phyloP scores from a whole-genome alignment of 1,284 basidiomycete species.

The Cystobasidium pallidum region DNA sequence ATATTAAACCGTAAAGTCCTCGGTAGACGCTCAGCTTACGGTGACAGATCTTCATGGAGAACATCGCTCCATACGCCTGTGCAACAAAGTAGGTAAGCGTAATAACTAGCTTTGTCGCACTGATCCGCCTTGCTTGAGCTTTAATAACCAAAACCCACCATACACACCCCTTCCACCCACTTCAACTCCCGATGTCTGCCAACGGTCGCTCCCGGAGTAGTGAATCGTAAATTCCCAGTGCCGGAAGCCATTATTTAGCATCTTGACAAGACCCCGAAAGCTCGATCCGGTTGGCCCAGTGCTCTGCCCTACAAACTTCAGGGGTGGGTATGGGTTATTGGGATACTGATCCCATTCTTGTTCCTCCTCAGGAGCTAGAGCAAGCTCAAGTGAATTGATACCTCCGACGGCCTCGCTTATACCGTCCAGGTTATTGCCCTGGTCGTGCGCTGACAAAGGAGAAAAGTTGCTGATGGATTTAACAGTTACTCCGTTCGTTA shows the following conservation, averaged over 20 bases:
- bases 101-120: background rate
- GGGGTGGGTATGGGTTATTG: constrained; percentile 2
- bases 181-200: constrained; percentile 35
- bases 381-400: constrained; percentile 30
- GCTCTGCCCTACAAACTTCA: constrained; percentile 29
- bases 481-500: no score
- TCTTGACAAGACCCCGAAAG: constrained; percentile 27
- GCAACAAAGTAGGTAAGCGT: background rate
- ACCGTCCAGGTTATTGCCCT: constrained; percentile 18
- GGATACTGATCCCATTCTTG: constrained; percentile 3
- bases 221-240: constrained; percentile 32
- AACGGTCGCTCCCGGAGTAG: constrained; percentile 32
- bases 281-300: constrained; percentile 22
- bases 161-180: constrained; percentile 30
- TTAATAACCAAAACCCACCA: constrained; percentile 9
- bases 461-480: constrained; percentile 43
- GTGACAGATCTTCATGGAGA: constrained; percentile 38
- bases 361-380: constrained; percentile 15
- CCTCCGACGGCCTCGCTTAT: constrained; percentile 41
- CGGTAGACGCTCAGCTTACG: constrained; percentile 1
- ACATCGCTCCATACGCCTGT: constrained; percentile 40
- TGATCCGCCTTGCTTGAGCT: no score
- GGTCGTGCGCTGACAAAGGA: background rate
- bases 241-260: constrained; percentile 23
- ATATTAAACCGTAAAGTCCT: background rate